Percentiles rank a stretch among this genome's conserved stretches.
phyloP scores from a whole-genome alignment of 225 moss, liverwort and hornwort species.

The Physcomitrium patens region DNA sequence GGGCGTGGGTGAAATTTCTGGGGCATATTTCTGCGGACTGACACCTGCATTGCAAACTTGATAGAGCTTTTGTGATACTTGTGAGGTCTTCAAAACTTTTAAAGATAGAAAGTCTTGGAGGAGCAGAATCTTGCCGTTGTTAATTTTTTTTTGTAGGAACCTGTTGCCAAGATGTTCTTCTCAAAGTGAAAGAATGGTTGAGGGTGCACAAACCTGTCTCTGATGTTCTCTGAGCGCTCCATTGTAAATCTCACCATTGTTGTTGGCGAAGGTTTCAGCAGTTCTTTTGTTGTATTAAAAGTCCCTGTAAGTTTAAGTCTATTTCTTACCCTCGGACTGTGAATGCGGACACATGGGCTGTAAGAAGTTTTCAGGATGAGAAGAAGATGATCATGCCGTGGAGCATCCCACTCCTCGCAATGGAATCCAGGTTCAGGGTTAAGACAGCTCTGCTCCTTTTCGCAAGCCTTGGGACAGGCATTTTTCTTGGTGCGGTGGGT shows the following conservation, averaged over 20 bases:
- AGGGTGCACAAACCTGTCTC: neutral
- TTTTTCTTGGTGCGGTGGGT: conserved; percentile 39
- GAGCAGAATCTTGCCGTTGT: no score
- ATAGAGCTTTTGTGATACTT: no score
- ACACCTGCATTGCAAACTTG: no score
- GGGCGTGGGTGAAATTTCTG: no score
- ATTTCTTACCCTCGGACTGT: neutral
- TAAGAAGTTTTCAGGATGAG: conserved; percentile 13
- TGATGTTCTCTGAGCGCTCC: neutral
- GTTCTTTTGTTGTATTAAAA: neutral
- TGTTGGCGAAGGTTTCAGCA: neutral
- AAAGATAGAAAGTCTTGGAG: no score
- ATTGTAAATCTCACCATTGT: neutral
- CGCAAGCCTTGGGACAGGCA: conserved; percentile 35
- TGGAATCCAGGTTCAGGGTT: conserved; percentile 36
- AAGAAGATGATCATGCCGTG: conserved; percentile 22
- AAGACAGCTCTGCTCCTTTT: conserved; percentile 37
- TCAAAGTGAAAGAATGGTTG: neutral
- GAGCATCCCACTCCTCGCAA: neutral
- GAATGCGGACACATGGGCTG: neutral
- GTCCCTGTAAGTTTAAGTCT: neutral
- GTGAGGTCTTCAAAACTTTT: no score
- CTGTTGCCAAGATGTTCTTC: neutral
- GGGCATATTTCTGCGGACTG: no score
- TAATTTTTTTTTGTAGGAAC: neutral